Evolutionary conservation across 2,329 filamentous ascomycete species (phyloP).

Genomic region (Venturiaceae sp.): DNA sequence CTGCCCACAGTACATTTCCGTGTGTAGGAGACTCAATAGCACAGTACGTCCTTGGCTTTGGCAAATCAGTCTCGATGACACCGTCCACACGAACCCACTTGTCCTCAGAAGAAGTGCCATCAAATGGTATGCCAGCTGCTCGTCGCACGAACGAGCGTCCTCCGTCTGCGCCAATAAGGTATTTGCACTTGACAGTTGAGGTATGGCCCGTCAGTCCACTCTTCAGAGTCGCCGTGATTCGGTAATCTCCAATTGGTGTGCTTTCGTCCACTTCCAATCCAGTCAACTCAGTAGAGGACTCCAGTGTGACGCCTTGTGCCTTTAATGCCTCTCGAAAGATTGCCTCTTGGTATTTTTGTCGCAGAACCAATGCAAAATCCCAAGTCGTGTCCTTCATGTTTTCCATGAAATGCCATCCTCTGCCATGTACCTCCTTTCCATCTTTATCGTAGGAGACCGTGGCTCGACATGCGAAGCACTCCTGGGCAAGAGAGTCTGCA

Average conservation of each 20-base stretch:
- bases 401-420: constrained; percentile 45
- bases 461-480: constrained; percentile 42
- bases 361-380: constrained; percentile 43
- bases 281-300: constrained; percentile 26
- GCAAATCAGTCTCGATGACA: constrained; percentile 38
- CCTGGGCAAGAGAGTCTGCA: constrained; percentile 39
- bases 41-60: constrained; percentile 32
- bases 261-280: constrained; percentile 28
- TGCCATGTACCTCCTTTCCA: constrained; percentile 34
- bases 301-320: constrained; percentile 25
- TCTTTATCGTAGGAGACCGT: constrained; percentile 38
- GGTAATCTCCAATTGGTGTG: constrained; percentile 16
- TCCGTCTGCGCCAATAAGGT: constrained; percentile 43
- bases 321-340: constrained; percentile 36
- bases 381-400: constrained; percentile 40
- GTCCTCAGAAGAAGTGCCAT: constrained; percentile 39
- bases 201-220: constrained; percentile 18
- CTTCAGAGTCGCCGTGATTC: constrained; percentile 20
- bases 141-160: constrained; percentile 39
- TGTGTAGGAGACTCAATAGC: constrained; percentile 42
- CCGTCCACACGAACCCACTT: constrained; percentile 47
- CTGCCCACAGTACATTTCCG: constrained; percentile 46
- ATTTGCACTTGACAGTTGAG: constrained; percentile 30
- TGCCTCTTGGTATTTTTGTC: constrained; percentile 47
- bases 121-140: constrained; percentile 37